These are phyloP conservation scores for Pichia sp. DNA, from an alignment of 1,139 yeast genomes.

Conservation along the genomic window DNA sequence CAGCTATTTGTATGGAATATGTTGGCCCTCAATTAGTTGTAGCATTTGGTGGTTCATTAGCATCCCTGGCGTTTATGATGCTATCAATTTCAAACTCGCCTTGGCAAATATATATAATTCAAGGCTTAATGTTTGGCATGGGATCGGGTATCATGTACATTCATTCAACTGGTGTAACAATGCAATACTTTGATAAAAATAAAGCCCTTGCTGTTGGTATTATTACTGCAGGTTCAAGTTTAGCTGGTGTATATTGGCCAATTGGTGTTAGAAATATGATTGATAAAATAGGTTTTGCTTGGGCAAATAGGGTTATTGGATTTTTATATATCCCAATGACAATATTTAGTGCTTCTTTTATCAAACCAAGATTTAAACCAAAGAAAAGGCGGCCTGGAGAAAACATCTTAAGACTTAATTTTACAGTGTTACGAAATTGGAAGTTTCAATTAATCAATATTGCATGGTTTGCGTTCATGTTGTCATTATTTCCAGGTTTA, in stretches of 20 bases:
- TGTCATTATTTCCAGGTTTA: slow-evolving; percentile 24
- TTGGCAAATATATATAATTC: slow-evolving; percentile 47
- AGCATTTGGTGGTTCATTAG: slow-evolving; percentile 38
- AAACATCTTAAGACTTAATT: slow-evolving; percentile 24
- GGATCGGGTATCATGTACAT: slow-evolving; percentile 43
- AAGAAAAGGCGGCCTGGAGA: slow-evolving; percentile 24
- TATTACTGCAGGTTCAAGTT: slow-evolving; percentile 54
- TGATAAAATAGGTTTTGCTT: slow-evolving; percentile 39
- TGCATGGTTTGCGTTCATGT: slow-evolving; percentile 19
- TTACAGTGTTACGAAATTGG: slow-evolving; percentile 28
- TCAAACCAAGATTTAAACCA: slow-evolving; percentile 27
- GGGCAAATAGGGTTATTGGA: slow-evolving; percentile 47
- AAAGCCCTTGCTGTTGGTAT: slow-evolving; percentile 55
- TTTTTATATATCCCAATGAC: slow-evolving; percentile 37
- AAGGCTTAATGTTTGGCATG: slow-evolving; percentile 45
- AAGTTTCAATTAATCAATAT: slow-evolving; percentile 31
- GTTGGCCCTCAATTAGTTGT: slow-evolving; percentile 38
- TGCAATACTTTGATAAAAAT: slow-evolving; percentile 49
- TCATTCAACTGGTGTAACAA: slow-evolving; percentile 37
- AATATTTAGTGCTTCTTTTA: slow-evolving; percentile 30
- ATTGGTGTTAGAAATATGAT: slow-evolving; percentile 34
- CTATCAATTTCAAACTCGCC: slow-evolving; percentile 33
- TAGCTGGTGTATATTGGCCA: slow-evolving; percentile 57
- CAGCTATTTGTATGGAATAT: slow-evolving; percentile 33
- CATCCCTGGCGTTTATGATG: slow-evolving; percentile 40